These are phyloP conservation scores for Venturia oleaginea DNA, from an alignment of 2,329 filamentous ascomycete genomes.

Conservation along the genomic window DNA sequence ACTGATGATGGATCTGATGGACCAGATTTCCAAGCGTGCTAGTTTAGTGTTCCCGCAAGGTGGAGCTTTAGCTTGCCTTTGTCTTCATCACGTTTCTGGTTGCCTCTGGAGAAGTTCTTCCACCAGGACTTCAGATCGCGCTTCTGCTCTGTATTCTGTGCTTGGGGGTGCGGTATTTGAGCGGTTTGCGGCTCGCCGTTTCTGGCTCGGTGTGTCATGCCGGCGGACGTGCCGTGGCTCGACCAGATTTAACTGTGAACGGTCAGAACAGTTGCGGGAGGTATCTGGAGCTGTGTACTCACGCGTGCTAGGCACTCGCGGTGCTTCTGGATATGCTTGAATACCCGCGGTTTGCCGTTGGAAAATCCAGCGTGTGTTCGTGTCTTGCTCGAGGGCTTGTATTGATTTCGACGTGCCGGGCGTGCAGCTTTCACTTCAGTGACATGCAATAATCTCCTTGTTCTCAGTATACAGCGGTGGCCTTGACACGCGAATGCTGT, in stretches of 20 bases:
- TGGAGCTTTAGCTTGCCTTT: constrained; percentile 42
- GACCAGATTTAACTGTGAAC: not conserved
- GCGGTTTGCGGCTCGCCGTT: constrained; percentile 34
- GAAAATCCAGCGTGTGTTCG: not conserved
- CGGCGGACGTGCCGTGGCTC: constrained; percentile 17
- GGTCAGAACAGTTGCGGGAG: not conserved
- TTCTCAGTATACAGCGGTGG: not conserved
- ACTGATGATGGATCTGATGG: not conserved
- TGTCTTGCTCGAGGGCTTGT: not conserved
- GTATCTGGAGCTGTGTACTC: not conserved
- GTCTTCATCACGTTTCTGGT: constrained; percentile 52
- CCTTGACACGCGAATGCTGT: not conserved
- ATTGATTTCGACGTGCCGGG: not conserved
- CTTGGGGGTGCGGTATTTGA: constrained; percentile 24
- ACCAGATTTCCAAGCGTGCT: not conserved
- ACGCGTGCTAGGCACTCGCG: not conserved
- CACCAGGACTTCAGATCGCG: constrained; percentile 86
- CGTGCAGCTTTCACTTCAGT: not conserved
- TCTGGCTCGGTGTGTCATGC: constrained; percentile 34
- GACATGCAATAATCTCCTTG: not conserved
- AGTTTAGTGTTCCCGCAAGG: not conserved
- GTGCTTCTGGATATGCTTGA: not conserved
- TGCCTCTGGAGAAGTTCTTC: constrained; percentile 78
- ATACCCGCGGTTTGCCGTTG: not conserved
- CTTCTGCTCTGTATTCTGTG: not conserved